phyloP scores from a whole-genome alignment of 805 yeast species.

The Tetrapisispora namnaoensis region DNA sequence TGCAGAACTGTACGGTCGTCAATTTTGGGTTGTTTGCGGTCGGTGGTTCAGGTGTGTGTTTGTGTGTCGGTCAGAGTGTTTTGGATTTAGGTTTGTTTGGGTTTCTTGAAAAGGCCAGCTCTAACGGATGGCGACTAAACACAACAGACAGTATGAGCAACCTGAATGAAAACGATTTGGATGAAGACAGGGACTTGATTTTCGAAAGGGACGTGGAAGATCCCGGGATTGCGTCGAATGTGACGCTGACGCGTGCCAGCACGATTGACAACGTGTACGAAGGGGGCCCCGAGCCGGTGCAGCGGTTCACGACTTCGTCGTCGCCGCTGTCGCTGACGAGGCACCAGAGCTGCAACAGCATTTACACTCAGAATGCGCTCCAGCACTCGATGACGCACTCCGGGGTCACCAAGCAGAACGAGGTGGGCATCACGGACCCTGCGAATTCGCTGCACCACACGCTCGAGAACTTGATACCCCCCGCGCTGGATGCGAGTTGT shows the following conservation, averaged over 20 bases:
- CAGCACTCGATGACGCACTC: background rate
- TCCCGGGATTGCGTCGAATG: slow-evolving; percentile 24
- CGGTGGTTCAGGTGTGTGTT: no score
- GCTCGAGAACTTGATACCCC: slow-evolving; percentile 63
- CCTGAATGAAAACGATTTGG: background rate
- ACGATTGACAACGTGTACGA: slow-evolving; percentile 6
- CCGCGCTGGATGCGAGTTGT: slow-evolving; percentile 72
- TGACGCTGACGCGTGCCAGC: slow-evolving; percentile 1
- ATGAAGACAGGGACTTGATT: slow-evolving; percentile 28
- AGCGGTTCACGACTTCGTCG: slow-evolving; percentile 1
- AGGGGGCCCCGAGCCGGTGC: background rate
- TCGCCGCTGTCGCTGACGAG: slow-evolving; percentile 3
- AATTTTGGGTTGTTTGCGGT: no score
- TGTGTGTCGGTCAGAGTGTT: no score
- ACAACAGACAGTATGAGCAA: no score
- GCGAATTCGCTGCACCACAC: slow-evolving; percentile 20
- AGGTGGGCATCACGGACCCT: background rate
- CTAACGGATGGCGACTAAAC: no score
- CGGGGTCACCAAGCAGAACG: background rate
- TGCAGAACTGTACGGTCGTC: no score
- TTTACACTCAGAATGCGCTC: background rate
- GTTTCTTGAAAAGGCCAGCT: no score
- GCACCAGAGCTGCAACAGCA: slow-evolving; percentile 1
- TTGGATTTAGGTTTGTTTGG: no score
- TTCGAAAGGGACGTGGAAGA: slow-evolving; percentile 63